Evolutionary conservation across 495 filamentous ascomycete genomes (phyloP), one percentile per base, ranked within the genome.

Genomic region (Hyaloscypha finlandica): DNA sequence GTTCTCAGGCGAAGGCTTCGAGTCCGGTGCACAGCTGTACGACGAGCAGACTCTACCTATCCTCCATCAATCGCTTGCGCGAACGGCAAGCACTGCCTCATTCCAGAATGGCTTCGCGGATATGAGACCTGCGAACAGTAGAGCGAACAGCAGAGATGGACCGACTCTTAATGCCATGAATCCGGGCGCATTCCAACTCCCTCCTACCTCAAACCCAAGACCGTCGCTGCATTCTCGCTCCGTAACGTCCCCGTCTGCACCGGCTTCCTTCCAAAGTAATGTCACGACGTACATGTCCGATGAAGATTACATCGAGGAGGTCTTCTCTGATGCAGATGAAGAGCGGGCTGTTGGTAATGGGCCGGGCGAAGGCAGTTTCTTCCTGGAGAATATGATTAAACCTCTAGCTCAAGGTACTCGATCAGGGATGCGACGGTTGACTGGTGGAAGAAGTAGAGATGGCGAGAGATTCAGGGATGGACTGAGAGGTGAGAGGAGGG

Each of bases 41-140:
- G 94, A 98, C 73, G 94, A 94, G 73, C 90, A 96, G 71, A 96
- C 94, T 14, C 84, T 94, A 4, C 95, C 95, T 0, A 97, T 99
- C 61, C 79, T 98, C 19, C 88, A 92, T 69, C 92, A 93, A 70
- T 94, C 91, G 0, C 83, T 94, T 37, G 86, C 83, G 14, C 83
- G 88, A 22, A 92, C 89, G 19, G 83, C 86, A 29, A 92, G 89
- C 42, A 83, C 86, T 4, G 85, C 88, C 0, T 95, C 92, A 0
- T 94, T 99, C 75, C 93, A 97, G 66, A 94, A 91, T 71, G 91
- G 91, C 52, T 94, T 97, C 60, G 85, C 89, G 1, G 93, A 97
- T 70, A 81, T 84, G 22, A 84, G 89, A n/a, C 77, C 83, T 19
- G 76, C 84, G 8, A 54, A 71, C 31, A 68, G 65, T 73, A 48